phyloP scores from a whole-genome alignment of 306 rosid genomes.

The Castanea crenata region DNA sequence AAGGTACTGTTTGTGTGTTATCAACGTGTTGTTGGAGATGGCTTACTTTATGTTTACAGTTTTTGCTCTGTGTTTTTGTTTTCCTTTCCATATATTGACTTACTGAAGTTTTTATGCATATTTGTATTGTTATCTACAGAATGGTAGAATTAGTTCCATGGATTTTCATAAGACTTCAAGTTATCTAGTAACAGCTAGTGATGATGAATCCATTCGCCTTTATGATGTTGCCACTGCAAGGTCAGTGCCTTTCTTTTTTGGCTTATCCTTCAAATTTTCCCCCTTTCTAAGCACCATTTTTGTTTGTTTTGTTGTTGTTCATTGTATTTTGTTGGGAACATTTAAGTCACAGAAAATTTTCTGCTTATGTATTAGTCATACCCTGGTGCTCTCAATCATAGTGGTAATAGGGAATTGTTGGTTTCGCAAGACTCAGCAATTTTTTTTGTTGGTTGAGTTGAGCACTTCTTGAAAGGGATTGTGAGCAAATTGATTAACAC shows the following conservation, averaged over 20 bases:
- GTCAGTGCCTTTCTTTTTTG: constrained; percentile 38
- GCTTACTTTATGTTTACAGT: not conserved
- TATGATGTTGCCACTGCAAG: constrained; percentile 81
- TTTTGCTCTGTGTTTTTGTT: not conserved
- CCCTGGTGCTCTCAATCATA: not conserved
- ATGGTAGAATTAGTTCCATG: constrained; percentile 81
- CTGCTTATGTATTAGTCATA: not conserved
- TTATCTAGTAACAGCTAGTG: constrained; percentile 94
- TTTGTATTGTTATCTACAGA: constrained; percentile 43
- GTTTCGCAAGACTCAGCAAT: not conserved
- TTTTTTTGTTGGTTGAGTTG: not conserved
- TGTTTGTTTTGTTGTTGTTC: not conserved
- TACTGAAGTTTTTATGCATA: not conserved
- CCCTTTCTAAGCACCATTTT: not conserved
- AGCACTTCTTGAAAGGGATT: too few species aligned
- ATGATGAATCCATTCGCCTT: constrained; percentile 88
- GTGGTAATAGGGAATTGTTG: not conserved
- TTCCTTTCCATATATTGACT: not conserved
- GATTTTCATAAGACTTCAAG: constrained; percentile 84
- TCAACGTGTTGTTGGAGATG: not conserved
- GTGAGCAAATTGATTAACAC: too few species aligned
- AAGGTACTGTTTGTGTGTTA: not conserved
- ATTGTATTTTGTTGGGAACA: not conserved
- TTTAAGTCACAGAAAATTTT: not conserved
- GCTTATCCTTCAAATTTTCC: not conserved